These are phyloP conservation scores for Aspergillus funiculosus DNA, from an alignment of 495 filamentous ascomycete genomes.

Conservation along the genomic window DNA sequence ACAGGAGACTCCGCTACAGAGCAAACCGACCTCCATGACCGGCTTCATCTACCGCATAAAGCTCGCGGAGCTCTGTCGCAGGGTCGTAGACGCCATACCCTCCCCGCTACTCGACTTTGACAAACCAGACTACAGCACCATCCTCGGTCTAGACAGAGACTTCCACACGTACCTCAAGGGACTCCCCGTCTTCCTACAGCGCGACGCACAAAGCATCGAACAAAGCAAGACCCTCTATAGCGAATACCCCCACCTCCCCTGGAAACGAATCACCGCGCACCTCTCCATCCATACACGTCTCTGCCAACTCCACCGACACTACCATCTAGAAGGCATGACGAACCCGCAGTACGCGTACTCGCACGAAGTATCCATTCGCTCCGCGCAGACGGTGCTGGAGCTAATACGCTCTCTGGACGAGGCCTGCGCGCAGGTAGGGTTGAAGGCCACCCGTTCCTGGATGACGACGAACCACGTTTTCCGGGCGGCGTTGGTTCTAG, in stretches of 20 bases:
- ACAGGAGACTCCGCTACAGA: constrained; percentile 12
- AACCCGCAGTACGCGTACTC: constrained; percentile 29
- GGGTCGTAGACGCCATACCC: constrained; percentile 27
- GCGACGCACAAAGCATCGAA: constrained; percentile 20
- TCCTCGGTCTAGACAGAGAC: constrained; percentile 22
- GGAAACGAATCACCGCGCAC: constrained; percentile 20
- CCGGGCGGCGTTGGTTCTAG: constrained; percentile 27
- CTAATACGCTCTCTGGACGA: constrained; percentile 27
- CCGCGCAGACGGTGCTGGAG: constrained; percentile 25
- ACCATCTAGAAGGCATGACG: constrained; percentile 23
- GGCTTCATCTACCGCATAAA: constrained; percentile 22
- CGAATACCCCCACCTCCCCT: constrained; percentile 25
- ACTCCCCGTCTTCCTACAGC: constrained; percentile 21
- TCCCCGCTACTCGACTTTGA: constrained; percentile 19
- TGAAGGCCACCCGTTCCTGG: constrained; percentile 21
- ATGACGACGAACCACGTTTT: constrained; percentile 26
- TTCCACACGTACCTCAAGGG: constrained; percentile 17
- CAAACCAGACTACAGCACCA: constrained; percentile 20
- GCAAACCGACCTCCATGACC: constrained; percentile 23
- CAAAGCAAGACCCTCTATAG: constrained; percentile 17
- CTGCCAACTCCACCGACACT: constrained; percentile 29
- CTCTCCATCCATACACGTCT: constrained; percentile 25
- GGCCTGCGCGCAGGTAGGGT: constrained; percentile 5
- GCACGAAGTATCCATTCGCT: constrained; percentile 22
- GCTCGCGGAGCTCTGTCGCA: constrained; percentile 23